Percentiles rank a stretch among this genome's conserved stretches.
phyloP scores from a whole-genome alignment of 768 basidiomycete species.

The Pleurotus platypus region DNA sequence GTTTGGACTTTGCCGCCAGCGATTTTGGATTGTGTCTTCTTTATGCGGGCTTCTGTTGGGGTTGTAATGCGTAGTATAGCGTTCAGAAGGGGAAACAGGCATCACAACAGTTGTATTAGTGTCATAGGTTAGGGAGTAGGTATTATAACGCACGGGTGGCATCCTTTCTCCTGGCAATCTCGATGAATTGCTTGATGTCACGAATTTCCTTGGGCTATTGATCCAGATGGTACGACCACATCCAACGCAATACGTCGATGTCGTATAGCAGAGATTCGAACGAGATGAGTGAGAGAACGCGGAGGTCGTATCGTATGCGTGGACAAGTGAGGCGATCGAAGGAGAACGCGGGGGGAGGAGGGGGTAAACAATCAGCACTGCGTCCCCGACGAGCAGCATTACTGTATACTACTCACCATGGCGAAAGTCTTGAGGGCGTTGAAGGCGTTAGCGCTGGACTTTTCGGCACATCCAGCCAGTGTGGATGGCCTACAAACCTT shows the following conservation, averaged over 20 bases:
- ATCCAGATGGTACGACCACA: too few relatives aligned
- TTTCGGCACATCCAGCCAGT: background rate
- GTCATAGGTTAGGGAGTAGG: too few relatives aligned
- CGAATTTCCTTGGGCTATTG: slow-evolving; percentile 96
- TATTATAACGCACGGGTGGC: slow-evolving; percentile 72
- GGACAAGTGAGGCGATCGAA: too few relatives aligned
- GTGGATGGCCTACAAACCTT: background rate
- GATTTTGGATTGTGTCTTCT: slow-evolving; percentile 77
- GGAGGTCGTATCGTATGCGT: too few relatives aligned
- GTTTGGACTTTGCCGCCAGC: slow-evolving; percentile 75
- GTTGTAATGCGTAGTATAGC: too few relatives aligned
- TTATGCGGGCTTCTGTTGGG: slow-evolving; percentile 88
- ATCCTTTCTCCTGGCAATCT: slow-evolving; percentile 96
- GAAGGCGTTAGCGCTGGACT: background rate
- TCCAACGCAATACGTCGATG: too few relatives aligned
- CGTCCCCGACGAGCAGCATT: background rate
- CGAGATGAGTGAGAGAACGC: too few relatives aligned
- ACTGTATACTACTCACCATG: background rate
- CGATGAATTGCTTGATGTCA: slow-evolving; percentile 98
- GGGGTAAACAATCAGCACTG: background rate
- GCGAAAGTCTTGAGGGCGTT: slow-evolving; percentile 5
- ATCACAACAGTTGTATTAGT: too few relatives aligned
- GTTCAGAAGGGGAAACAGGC: too few relatives aligned
- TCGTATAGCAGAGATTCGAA: too few relatives aligned
- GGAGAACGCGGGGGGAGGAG: too few relatives aligned